Evolutionary conservation across 78 protist genomes (phyloP), one percentile per base, ranked within the genome.

Genomic region (Polysphondylium violaceum): DNA sequence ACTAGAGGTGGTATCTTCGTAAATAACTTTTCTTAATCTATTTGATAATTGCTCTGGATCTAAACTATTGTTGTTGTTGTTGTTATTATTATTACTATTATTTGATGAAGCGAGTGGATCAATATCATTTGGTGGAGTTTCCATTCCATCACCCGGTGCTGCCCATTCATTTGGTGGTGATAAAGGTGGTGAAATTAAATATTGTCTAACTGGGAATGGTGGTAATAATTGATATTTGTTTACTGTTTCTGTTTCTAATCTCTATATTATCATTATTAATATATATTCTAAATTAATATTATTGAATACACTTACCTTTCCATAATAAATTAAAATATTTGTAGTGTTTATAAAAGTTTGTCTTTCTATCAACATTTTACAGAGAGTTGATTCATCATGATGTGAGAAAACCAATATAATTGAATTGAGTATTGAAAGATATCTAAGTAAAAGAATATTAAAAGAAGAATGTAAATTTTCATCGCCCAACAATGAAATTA

Each of bases 91-190:
- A 31, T 31, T 23, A 61, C 16, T 31, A 60, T 31, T 60, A 61
- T 63, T 63, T 43, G 21, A 41, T 44, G 58, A 43, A 23, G 67
- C 43, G 33, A 56, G 40, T 41, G 58, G 65, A 2, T 50, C 59
- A 21, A 16, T 33, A 51, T 81, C 78, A 16, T 43, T 40, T 64
- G 76, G 53, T 35, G 89, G 71, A 27, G 40, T 40, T 33, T 81
- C 89, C 61, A 67, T n/a, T 25, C 89, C 89, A 68, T 81, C 89
- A 25, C 89, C 89, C 17, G 73, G 77, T 38, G 77, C 43, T 7
- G 19, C 53, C 89, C 89, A 81, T 51, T 68, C 89, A 71, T 81
- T 72, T 38, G 89, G 89, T 27, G 89, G 89, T 19, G 40, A 19
- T 8, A 55, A n/a, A 25, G 89, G 89, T 27, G 89, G 89, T 55